Conservation (phyloP, 2,329 filamentous ascomycete species). For the Exutisphaerella laricina region DNA sequence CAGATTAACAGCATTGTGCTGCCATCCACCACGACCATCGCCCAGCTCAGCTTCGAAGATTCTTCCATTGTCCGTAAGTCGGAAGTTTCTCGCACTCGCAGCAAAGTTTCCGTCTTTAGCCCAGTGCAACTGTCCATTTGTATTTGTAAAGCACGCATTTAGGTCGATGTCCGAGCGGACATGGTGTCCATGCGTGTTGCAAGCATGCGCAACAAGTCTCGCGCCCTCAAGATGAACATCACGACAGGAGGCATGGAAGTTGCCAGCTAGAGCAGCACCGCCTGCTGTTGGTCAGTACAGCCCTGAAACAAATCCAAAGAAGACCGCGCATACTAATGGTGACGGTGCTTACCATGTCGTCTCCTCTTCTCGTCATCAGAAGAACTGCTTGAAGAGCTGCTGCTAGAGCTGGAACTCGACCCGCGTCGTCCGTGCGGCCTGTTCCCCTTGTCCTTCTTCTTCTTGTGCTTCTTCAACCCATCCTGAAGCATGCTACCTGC, state of each 20-base stretch:
- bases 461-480: constrained; percentile 42
- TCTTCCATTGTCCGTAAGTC: constrained; percentile 31
- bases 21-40: constrained; percentile 33
- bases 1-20: constrained; percentile 30
- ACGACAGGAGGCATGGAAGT: constrained; percentile 33
- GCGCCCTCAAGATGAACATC: constrained; percentile 34
- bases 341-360: constrained; percentile 15
- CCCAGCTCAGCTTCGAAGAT: constrained; percentile 35
- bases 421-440: constrained; percentile 22
- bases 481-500: constrained; percentile 52
- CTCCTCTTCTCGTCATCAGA: constrained; percentile 14
- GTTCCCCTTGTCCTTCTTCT: constrained; percentile 36
- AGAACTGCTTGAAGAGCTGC: constrained; percentile 19
- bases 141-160: constrained; percentile 37
- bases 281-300: constrained; percentile 1
- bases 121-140: constrained; percentile 36
- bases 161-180: constrained; percentile 33
- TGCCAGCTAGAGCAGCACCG: constrained; percentile 29
- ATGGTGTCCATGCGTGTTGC: constrained; percentile 30
- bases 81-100: constrained; percentile 30
- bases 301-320: background rate
- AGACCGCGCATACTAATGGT: constrained; percentile 8
- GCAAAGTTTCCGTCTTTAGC: constrained; percentile 35
- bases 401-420: constrained; percentile 7
- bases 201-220: constrained; percentile 36